Conservation (phyloP, 1,284 basidiomycete species). For the Ustilago xerochloae region DNA sequence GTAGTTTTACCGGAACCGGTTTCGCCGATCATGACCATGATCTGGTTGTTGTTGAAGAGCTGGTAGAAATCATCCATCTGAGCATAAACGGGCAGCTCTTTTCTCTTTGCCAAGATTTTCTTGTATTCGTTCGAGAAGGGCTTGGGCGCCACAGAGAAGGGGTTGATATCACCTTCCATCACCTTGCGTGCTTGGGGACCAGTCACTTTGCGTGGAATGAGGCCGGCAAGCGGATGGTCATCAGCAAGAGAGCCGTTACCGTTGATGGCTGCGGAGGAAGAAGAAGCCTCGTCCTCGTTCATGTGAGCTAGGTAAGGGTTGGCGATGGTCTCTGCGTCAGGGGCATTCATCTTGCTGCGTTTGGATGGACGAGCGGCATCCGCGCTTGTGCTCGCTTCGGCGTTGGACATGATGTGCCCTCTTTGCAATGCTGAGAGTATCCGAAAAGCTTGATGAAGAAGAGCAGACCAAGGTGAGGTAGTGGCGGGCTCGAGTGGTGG, state of each 20-base stretch:
- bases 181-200: slow-evolving; percentile 78
- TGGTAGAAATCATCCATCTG: slow-evolving; percentile 93
- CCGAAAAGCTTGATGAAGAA: no score
- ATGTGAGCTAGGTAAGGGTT: slow-evolving; percentile 64
- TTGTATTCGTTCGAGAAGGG: slow-evolving; percentile 84
- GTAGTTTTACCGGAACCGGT: slow-evolving; percentile 99
- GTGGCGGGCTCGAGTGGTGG: no score
- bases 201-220: slow-evolving; percentile 81
- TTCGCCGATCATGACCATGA: slow-evolving; percentile 96
- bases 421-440: no score
- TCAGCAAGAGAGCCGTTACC: slow-evolving; percentile 23
- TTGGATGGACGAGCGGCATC: slow-evolving; percentile 46
- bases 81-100: slow-evolving; percentile 88
- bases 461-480: no score
- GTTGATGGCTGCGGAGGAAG: slow-evolving; percentile 9
- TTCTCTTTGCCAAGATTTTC: slow-evolving; percentile 85
- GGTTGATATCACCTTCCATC: slow-evolving; percentile 84
- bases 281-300: slow-evolving; percentile 28
- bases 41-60: slow-evolving; percentile 87
- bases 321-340: slow-evolving; percentile 31
- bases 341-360: slow-evolving; percentile 47
- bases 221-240: slow-evolving; percentile 78
- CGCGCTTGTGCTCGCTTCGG: slow-evolving; percentile 31
- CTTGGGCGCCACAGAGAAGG: slow-evolving; percentile 75
- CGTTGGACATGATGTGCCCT: slow-evolving; percentile 21